Evolutionary conservation across 768 basidiomycete species (phyloP), one percentile per base, ranked within the genome.

Genomic region (Psilocybe sp.): DNA sequence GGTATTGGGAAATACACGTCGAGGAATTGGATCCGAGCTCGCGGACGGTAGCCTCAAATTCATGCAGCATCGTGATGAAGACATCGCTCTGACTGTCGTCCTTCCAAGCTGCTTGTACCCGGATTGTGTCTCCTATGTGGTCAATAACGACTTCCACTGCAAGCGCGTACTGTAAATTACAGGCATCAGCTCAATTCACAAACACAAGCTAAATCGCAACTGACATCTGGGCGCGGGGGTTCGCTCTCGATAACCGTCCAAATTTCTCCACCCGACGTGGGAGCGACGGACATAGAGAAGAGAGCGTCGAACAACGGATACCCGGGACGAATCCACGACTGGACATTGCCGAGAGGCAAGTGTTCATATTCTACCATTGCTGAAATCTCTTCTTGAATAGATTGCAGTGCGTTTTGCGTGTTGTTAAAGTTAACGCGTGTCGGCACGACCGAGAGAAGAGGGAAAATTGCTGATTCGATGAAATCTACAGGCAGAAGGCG

Each of bases 281-380:
- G 48, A 31, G 63, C 60, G 11, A 68, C 57, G 18, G 69, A 66
- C 2, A 68, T 56, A 15, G 69, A 70, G 45, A 70, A 70, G 9
- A 70, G 45, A 2, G 60, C 40, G 28, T 70, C 67, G 38, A 70
- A 70, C 3, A 68, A 36, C 2, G 61, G 50, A 38, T 59, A 52
- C 10, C 64, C 67, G 16, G 67, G 69, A 18, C 66, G 60, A 42
- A 70, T 38, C 69, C 69, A 70, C 13, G 44, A 54, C 47, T 70
- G 67, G 13, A 70, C 58, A 47, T 65, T 67, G 16, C 64, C 56
- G 13, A 68, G 47, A 12, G 67, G 59, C 18, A 69, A 43, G 44
- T 70, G 66, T 48, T 70, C 69, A 28, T 62, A 55, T 34, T 69
- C 67, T 8, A 67, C 59, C 36, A 62, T 57, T 10, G 60, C 60